Percentiles rank a stretch among this genome's conserved stretches.
Evolutionary conservation across 2,329 filamentous ascomycete species (phyloP).

Genomic region (Fonsecaea monophora): DNA sequence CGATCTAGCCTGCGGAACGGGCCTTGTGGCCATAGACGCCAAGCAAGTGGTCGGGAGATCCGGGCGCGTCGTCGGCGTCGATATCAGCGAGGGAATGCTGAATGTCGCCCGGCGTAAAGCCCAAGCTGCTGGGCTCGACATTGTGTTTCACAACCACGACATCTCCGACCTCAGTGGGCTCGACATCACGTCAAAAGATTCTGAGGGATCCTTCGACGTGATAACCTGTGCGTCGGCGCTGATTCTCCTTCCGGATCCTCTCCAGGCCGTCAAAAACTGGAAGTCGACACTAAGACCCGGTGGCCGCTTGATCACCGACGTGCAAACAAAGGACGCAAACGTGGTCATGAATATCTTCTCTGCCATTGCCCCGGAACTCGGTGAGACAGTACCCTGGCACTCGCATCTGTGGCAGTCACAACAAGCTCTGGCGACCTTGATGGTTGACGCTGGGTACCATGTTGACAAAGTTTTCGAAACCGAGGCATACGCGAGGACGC

Average conservation of each 20-base stretch:
- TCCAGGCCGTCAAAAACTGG: slow-evolving; percentile 28
- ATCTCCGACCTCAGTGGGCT: slow-evolving; percentile 20
- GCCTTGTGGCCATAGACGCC: slow-evolving; percentile 50
- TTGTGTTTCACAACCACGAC: slow-evolving; percentile 28
- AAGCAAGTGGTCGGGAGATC: slow-evolving; percentile 47
- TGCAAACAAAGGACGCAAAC: slow-evolving; percentile 32
- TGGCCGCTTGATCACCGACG: slow-evolving; percentile 34
- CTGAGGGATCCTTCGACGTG: slow-evolving; percentile 25
- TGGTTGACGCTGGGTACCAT: slow-evolving; percentile 24
- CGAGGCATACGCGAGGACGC: slow-evolving; percentile 16
- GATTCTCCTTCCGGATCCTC: slow-evolving; percentile 28
- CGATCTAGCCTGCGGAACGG: slow-evolving; percentile 56
- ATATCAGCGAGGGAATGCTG: slow-evolving; percentile 53
- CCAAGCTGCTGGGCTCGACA: slow-evolving; percentile 9
- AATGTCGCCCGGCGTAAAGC: slow-evolving; percentile 42
- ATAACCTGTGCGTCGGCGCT: slow-evolving; percentile 35
- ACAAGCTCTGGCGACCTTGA: slow-evolving; percentile 18
- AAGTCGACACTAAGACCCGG: slow-evolving; percentile 19
- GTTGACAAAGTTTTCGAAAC: slow-evolving; percentile 31
- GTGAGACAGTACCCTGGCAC: slow-evolving; percentile 21
- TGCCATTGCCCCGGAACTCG: slow-evolving; percentile 12
- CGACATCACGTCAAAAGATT: slow-evolving; percentile 1
- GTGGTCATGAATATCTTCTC: slow-evolving; percentile 31
- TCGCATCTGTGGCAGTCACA: slow-evolving; percentile 16
- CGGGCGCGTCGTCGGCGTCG: slow-evolving; percentile 51